These are phyloP conservation scores for Myriosclerotinia duriaeana DNA, from an alignment of 2,329 filamentous ascomycete genomes.

Conservation along the genomic window DNA sequence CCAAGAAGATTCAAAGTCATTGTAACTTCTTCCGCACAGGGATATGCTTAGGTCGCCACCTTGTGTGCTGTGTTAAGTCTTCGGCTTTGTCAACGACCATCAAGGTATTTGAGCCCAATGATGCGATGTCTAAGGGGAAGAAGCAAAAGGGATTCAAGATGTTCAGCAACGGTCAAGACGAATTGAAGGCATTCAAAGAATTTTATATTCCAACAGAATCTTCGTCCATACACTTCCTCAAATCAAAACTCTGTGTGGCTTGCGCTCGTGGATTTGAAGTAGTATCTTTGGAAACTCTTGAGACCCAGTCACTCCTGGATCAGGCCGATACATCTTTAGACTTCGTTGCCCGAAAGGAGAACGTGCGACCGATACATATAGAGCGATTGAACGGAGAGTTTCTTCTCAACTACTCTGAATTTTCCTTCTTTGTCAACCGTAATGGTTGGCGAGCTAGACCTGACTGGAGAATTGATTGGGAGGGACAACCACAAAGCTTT, in stretches of 20 bases:
- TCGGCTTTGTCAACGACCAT: slow-evolving; percentile 91
- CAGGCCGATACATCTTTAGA: slow-evolving; percentile 97
- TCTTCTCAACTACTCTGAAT: slow-evolving; percentile 95
- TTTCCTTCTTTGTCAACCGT: slow-evolving; percentile 98
- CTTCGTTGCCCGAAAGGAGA: slow-evolving; percentile 92
- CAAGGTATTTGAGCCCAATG: slow-evolving; percentile 98
- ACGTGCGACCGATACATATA: slow-evolving; percentile 92
- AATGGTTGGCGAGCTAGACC: slow-evolving; percentile 96
- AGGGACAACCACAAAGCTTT: slow-evolving; percentile 87
- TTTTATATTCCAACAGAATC: slow-evolving; percentile 98
- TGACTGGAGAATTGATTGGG: slow-evolving; percentile 98
- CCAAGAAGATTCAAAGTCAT: slow-evolving; percentile 94
- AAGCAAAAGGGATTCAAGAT: slow-evolving; percentile 97
- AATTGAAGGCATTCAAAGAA: slow-evolving; percentile 95
- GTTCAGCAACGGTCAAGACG: slow-evolving; percentile 90
- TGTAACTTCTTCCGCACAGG: slow-evolving; percentile 99
- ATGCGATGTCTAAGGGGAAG: slow-evolving; percentile 87
- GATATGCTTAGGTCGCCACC: slow-evolving; percentile 87
- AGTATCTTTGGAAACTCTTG: slow-evolving; percentile 93
- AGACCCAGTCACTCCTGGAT: slow-evolving; percentile 94
- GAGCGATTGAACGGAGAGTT: slow-evolving; percentile 97
- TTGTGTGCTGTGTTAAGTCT: slow-evolving; percentile 96
- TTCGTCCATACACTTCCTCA: slow-evolving; percentile 96
- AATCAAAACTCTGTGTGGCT: slow-evolving; percentile 93
- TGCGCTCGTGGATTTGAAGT: slow-evolving; percentile 96